Conservation (phyloP, 139 green algal species). For the Coelastrella sp. region DNA sequence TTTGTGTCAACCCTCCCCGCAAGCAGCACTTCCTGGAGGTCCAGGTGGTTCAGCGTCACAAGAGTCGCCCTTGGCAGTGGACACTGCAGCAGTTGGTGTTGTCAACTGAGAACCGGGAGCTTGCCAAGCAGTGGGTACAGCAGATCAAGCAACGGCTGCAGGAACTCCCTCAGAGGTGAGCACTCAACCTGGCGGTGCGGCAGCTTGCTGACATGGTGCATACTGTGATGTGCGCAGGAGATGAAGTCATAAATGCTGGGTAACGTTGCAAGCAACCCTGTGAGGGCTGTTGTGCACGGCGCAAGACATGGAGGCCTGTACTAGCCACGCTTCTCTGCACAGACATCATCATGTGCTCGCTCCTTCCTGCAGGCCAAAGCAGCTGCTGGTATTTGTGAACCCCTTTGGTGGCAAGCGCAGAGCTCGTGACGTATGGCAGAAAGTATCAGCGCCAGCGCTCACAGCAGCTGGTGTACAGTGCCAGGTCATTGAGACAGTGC, state of each 20-base stretch:
- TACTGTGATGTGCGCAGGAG: not conserved
- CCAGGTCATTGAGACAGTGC: constrained; percentile 67
- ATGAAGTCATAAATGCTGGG: not conserved
- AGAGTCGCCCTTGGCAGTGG: constrained; percentile 55
- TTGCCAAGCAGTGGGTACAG: constrained; percentile 43
- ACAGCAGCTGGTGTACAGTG: constrained; percentile 64
- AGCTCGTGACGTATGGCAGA: constrained; percentile 65
- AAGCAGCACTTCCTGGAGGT: constrained; percentile 64
- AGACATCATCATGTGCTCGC: not conserved
- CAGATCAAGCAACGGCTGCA: not conserved
- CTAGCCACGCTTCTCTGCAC: not conserved
- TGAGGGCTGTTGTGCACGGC: no score
- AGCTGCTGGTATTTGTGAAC: constrained; percentile 90
- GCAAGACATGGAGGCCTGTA: no score
- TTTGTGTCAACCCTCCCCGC: not conserved
- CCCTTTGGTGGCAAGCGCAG: constrained; percentile 72
- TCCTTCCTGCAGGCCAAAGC: constrained; percentile 58
- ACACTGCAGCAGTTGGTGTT: constrained; percentile 51
- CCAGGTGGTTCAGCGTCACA: constrained; percentile 55
- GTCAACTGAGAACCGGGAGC: constrained; percentile 20
- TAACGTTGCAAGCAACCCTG: not conserved
- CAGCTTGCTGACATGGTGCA: not conserved
- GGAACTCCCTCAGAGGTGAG: not conserved
- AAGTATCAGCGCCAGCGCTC: constrained; percentile 71
- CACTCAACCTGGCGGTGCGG: not conserved